Percentiles rank a stretch among this genome's conserved stretches.
Evolutionary conservation across 148 eudicot species (phyloP).

Genomic region (Rhododendron ferrugineum): DNA sequence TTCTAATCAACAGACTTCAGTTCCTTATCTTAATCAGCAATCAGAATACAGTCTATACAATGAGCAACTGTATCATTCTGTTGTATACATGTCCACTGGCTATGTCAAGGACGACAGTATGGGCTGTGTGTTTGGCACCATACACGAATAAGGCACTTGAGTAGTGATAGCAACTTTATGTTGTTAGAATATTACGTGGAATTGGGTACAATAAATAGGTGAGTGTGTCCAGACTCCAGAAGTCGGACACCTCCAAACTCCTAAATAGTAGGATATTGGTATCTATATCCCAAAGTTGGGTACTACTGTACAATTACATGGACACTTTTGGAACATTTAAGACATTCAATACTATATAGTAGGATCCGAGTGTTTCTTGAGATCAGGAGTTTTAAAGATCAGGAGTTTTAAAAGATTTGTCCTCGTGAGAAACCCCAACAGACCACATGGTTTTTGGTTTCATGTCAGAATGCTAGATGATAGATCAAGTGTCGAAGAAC

Average conservation of each 20-base stretch:
- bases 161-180: not conserved
- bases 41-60: not conserved
- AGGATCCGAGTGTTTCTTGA: not conserved
- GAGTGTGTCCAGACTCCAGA: not conserved
- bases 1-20: not conserved
- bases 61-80: not conserved
- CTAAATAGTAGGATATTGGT: not conserved
- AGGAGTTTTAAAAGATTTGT: not conserved
- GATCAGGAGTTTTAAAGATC: not conserved
- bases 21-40: not conserved
- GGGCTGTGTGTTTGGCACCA: not conserved
- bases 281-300: not conserved
- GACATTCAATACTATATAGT: not conserved
- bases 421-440: not conserved
- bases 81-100: not conserved
- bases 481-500: not conserved
- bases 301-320: not conserved
- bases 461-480: not conserved
- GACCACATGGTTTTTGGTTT: not conserved
- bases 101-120: not conserved
- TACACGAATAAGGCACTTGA: not conserved
- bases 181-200: not conserved
- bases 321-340: not conserved
- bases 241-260: not conserved
- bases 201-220: not conserved